Percentiles rank a stretch among this genome's conserved stretches.
Conservation (phyloP, 257 asterid genomes). For the Salvia rosmarinus region DNA sequence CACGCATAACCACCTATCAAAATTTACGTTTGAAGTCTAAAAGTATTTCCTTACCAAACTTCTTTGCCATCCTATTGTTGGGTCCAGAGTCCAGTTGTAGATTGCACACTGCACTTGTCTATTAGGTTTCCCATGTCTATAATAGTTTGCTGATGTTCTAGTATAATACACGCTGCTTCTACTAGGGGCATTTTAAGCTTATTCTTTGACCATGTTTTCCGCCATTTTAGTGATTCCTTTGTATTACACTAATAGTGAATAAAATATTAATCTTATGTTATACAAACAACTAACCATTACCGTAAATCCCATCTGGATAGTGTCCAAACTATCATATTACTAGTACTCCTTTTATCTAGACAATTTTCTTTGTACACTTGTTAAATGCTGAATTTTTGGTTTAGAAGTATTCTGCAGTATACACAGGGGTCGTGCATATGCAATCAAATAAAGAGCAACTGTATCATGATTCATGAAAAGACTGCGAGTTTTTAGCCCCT, state of each 20-base stretch:
- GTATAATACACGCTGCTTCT: background rate
- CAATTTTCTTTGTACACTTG: background rate
- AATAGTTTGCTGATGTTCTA: background rate
- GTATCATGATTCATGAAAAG: background rate
- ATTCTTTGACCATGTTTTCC: background rate
- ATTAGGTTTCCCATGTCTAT: background rate
- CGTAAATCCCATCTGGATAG: background rate
- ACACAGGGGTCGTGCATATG: background rate
- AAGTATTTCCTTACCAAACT: background rate
- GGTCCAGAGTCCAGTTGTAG: background rate
- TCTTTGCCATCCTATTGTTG: slow-evolving; percentile 2
- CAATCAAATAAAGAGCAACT: slow-evolving; percentile 5
- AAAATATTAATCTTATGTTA: background rate
- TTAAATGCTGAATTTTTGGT: background rate
- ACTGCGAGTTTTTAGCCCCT: background rate
- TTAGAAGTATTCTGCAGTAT: background rate
- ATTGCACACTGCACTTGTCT: background rate
- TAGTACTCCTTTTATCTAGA: background rate
- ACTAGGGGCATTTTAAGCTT: background rate
- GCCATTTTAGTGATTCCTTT: background rate
- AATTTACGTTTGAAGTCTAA: background rate
- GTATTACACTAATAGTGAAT: background rate
- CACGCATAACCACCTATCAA: background rate
- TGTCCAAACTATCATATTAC: background rate
- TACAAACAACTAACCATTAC: background rate